Percentiles rank a stretch among this genome's conserved stretches.
Conservation (phyloP, 2,329 filamentous ascomycete species). For the Aureobasidium musti region DNA sequence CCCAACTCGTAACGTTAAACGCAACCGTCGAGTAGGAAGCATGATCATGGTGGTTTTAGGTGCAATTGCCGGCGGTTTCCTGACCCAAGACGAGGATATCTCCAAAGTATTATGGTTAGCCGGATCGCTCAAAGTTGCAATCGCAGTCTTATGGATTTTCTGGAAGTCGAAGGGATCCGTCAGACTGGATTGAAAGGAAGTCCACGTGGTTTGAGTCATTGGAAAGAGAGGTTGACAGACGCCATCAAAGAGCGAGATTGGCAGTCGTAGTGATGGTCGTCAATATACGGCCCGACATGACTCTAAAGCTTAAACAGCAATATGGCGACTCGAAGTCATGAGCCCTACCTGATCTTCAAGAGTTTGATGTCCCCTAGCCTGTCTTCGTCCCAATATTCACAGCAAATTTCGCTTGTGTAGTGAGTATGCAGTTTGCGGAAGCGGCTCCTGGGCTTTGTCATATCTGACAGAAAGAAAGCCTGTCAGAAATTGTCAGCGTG, state of each 20-base stretch:
- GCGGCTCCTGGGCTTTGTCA: background rate
- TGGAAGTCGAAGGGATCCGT: constrained; percentile 40
- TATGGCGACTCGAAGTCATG: background rate
- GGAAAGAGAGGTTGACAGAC: constrained; percentile 3
- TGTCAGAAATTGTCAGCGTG: background rate
- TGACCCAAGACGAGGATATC: constrained; percentile 56
- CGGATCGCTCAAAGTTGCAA: constrained; percentile 44
- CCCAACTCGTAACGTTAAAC: constrained; percentile 51
- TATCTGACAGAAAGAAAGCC: background rate
- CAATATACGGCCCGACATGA: constrained; percentile 10
- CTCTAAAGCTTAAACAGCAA: background rate
- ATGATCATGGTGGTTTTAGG: constrained; percentile 57
- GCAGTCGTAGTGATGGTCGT: constrained; percentile 4
- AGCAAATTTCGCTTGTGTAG: too few species aligned
- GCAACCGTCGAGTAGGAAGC: constrained; percentile 56
- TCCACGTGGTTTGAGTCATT: background rate
- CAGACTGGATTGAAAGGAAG: background rate
- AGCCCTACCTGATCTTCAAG: background rate
- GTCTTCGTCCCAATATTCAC: background rate
- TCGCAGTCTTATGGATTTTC: constrained; percentile 46
- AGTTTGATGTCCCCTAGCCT: background rate
- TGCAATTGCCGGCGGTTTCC: constrained; percentile 57
- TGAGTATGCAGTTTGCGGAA: background rate
- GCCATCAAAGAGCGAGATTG: constrained; percentile 3
- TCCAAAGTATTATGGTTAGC: constrained; percentile 55